A percentile compares a stretch with the other conserved stretches of the same genome.
These are phyloP conservation scores for Nectriaceae sp. DNA, from an alignment of 2,329 filamentous ascomycete species.

Conservation along the genomic window DNA sequence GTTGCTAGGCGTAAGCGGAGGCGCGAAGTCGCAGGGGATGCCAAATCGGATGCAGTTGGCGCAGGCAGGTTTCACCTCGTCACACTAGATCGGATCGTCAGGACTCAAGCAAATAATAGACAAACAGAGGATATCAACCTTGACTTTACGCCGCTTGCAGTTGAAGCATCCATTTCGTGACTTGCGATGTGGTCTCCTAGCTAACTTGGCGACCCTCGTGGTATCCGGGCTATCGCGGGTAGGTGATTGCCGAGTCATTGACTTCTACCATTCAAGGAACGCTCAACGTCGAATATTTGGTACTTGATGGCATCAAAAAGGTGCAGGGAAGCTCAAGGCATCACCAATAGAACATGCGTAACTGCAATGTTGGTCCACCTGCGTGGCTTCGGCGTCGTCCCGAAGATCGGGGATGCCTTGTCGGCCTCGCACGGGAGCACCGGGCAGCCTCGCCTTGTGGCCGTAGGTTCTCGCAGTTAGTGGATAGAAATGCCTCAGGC, in stretches of 20 bases:
- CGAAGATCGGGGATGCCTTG: neutral
- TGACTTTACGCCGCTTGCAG: constrained; percentile 35
- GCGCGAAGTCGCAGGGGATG: constrained; percentile 31
- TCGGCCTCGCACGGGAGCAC: neutral
- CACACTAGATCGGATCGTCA: constrained; percentile 29
- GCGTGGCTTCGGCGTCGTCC: neutral
- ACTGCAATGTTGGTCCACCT: neutral
- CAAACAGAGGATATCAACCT: constrained; percentile 20
- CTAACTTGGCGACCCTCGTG: constrained; percentile 28
- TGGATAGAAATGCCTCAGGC: neutral
- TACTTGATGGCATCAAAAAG: neutral
- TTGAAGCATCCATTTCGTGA: constrained; percentile 34
- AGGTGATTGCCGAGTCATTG: constrained; percentile 26
- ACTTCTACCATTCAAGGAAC: constrained; percentile 6
- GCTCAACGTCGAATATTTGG: too few relatives aligned
- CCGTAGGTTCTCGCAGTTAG: neutral
- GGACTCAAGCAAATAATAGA: constrained; percentile 4
- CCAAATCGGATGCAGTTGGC: constrained; percentile 34
- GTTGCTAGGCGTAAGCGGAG: constrained; percentile 18
- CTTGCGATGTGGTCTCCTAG: constrained; percentile 32
- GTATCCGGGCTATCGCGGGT: constrained; percentile 24
- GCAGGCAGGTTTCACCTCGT: constrained; percentile 34
- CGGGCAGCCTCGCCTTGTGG: neutral
- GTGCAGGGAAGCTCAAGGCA: neutral
- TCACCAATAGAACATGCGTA: neutral